Evolutionary conservation across 345 rosid species (phyloP).

Genomic region (Cardamine resedifolia): DNA sequence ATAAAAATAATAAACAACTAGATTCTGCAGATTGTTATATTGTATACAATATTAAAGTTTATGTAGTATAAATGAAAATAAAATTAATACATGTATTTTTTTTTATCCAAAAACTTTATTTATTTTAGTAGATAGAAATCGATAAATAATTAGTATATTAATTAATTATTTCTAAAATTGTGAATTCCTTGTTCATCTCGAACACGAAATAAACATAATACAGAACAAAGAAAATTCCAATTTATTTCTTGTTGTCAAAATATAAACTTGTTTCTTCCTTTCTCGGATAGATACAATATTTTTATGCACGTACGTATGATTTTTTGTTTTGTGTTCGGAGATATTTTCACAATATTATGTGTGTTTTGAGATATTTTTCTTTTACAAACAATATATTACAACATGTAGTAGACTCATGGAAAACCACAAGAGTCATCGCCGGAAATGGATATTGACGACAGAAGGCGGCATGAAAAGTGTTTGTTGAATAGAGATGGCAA

Average conservation of each 20-base stretch:
- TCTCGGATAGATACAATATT: not conserved
- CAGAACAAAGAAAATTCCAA: not conserved
- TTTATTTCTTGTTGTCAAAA: not conserved
- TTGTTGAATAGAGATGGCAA: conserved; percentile 86
- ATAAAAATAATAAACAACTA: too few species aligned
- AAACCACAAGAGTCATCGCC: conserved; percentile 44
- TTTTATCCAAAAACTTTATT: too few species aligned
- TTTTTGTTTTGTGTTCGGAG: not conserved
- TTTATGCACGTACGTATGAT: not conserved
- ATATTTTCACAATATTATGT: not conserved
- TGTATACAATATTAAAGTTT: too few species aligned
- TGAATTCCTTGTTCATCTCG: not conserved
- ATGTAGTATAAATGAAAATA: too few species aligned
- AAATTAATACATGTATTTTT: too few species aligned
- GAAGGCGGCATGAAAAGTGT: conserved; percentile 68
- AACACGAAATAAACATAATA: too few species aligned
- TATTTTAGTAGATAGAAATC: too few species aligned
- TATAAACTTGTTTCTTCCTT: not conserved
- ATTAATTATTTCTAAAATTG: too few species aligned
- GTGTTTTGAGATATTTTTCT: not conserved
- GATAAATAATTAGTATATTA: too few species aligned
- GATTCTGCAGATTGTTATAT: too few species aligned
- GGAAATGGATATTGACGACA: conserved; percentile 83
- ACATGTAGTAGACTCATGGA: not conserved
- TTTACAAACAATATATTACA: conserved; percentile 28